A percentile compares a stretch with the other conserved stretches of the same genome.
Conservation (phyloP, 202 grass and related monocot species). For the Miscanthus sacchariflorus region DNA sequence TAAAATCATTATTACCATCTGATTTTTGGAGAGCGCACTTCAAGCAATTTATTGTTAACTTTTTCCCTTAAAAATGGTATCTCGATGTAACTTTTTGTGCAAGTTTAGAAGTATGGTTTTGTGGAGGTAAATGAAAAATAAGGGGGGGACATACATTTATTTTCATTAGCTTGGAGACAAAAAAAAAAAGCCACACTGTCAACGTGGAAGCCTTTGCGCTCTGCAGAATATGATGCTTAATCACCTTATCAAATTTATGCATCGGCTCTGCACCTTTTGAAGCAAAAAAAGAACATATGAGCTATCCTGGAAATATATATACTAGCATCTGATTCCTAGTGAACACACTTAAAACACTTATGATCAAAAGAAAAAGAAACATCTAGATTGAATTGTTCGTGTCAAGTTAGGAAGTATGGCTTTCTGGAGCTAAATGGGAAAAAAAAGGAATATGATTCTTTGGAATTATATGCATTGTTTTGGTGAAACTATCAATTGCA, state of each 20-base stretch:
- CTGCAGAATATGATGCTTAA: conserved; percentile 29
- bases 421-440: conserved; percentile 28
- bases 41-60: conserved; percentile 10
- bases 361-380: background rate
- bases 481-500: conserved; percentile 11
- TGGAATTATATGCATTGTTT: background rate
- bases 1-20: background rate
- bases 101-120: conserved; percentile 33
- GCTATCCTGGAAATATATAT: background rate
- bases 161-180: background rate
- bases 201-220: background rate
- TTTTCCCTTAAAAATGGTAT: background rate
- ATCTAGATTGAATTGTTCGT: conserved; percentile 1
- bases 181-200: background rate
- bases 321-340: background rate
- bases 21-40: background rate
- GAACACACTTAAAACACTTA: background rate
- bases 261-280: background rate
- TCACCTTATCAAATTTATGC: background rate
- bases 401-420: conserved; percentile 8
- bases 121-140: conserved; percentile 4
- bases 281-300: background rate
- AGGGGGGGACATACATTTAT: background rate
- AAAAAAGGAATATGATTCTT: conserved; percentile 28
- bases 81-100: background rate